These are phyloP conservation scores for Phytophthora lateralis DNA, from an alignment of 352 stramenopile species.

Conservation along the genomic window DNA sequence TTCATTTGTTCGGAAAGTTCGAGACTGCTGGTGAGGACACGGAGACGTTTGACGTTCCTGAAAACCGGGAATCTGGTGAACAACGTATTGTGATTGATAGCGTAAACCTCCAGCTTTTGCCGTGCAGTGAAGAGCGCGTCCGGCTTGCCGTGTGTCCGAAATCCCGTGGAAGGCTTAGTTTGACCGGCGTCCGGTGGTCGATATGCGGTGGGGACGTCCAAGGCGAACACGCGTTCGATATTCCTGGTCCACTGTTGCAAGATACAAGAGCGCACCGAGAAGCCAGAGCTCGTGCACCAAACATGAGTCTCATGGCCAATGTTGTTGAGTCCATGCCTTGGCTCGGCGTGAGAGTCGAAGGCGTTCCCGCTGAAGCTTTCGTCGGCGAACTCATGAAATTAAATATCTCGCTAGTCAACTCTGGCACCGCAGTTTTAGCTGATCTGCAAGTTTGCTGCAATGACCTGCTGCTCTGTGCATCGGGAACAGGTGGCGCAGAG, in stretches of 20 bases:
- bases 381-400: constrained; percentile 70
- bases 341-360: constrained; percentile 74
- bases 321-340: constrained; percentile 80
- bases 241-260: constrained; percentile 80
- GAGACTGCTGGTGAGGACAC: constrained; percentile 33
- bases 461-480: constrained; percentile 63
- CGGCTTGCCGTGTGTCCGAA: constrained; percentile 69
- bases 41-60: constrained; percentile 54
- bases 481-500: constrained; percentile 25
- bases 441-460: constrained; percentile 70
- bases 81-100: constrained; percentile 61
- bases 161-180: constrained; percentile 56
- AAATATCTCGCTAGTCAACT: constrained; percentile 61
- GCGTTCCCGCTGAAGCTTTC: constrained; percentile 45
- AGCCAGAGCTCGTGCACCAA: constrained; percentile 69
- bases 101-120: constrained; percentile 78
- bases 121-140: constrained; percentile 77
- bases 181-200: constrained; percentile 82
- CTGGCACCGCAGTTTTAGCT: constrained; percentile 52
- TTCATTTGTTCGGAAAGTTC: constrained; percentile 84
- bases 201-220: constrained; percentile 84
- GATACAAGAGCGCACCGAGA: constrained; percentile 81
- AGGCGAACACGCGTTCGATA: constrained; percentile 82
- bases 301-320: constrained; percentile 77
- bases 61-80: constrained; percentile 27